Conservation (phyloP, 495 filamentous ascomycete genomes). For the Hamigera avellanea region DNA sequence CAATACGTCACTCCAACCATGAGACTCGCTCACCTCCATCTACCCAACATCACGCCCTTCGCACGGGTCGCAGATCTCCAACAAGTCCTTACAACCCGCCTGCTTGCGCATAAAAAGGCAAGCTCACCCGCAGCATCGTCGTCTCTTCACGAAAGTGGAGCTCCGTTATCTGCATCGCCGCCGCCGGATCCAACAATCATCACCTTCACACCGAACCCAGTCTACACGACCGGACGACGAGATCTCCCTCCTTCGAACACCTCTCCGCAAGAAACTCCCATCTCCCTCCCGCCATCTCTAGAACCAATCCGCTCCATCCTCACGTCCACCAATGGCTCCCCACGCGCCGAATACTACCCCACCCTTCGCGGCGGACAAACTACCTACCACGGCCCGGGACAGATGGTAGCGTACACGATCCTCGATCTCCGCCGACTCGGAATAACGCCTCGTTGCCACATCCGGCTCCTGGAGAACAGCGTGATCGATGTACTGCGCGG, state of each 20-base stretch:
- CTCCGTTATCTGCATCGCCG: slow-evolving; percentile 22
- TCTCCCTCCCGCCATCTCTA: slow-evolving; percentile 27
- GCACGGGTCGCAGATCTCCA: slow-evolving; percentile 35
- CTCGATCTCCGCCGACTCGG: slow-evolving; percentile 55
- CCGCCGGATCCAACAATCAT: slow-evolving; percentile 59
- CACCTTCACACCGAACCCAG: slow-evolving; percentile 72
- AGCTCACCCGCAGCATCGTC: slow-evolving; percentile 13
- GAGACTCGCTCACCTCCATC: slow-evolving; percentile 58
- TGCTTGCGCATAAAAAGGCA: slow-evolving; percentile 34
- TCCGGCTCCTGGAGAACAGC: slow-evolving; percentile 62
- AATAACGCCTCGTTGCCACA: slow-evolving; percentile 51
- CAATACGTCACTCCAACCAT: too few relatives aligned
- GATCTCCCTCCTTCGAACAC: slow-evolving; percentile 50
- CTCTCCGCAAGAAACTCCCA: slow-evolving; percentile 12
- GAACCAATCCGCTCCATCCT: slow-evolving; percentile 24
- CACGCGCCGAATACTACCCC: slow-evolving; percentile 49
- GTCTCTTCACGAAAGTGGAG: slow-evolving; percentile 11
- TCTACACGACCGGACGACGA: slow-evolving; percentile 84
- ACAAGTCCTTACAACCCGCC: slow-evolving; percentile 32
- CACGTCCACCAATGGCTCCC: slow-evolving; percentile 23
- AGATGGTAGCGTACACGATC: slow-evolving; percentile 82
- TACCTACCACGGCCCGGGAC: slow-evolving; percentile 92
- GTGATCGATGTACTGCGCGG: slow-evolving; percentile 50
- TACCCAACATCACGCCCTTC: slow-evolving; percentile 47
- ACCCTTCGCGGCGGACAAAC: slow-evolving; percentile 80